Evolutionary conservation across 2,329 filamentous ascomycete species (phyloP).

Genomic region (Colletotrichum cordylinicola): DNA sequence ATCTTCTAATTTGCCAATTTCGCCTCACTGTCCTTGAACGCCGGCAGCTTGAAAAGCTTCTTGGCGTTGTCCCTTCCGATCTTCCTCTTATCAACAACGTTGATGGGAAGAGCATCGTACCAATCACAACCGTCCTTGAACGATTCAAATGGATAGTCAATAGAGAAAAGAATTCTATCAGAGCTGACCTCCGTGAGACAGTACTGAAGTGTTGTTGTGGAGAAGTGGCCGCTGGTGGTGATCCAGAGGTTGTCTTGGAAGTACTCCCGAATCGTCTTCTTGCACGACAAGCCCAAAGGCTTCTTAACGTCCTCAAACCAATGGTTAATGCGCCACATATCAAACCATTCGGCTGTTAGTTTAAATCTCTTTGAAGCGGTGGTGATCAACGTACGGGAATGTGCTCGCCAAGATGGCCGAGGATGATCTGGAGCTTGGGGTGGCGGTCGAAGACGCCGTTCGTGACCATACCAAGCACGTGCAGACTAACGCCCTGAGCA

Average conservation of each 20-base stretch:
- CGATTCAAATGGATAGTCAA: not conserved
- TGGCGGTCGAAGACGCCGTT: not conserved
- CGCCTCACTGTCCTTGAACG: not conserved
- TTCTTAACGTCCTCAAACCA: not conserved
- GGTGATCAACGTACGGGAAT: no score
- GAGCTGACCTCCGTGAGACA: not conserved
- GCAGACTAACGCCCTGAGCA: not conserved
- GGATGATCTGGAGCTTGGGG: not conserved
- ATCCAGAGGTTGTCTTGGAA: not conserved
- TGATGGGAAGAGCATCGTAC: not conserved
- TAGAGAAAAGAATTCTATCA: not conserved
- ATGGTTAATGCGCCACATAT: accelerated
- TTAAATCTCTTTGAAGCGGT: no score
- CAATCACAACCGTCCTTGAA: not conserved
- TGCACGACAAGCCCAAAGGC: not conserved
- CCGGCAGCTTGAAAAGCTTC: not conserved
- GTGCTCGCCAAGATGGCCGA: not conserved
- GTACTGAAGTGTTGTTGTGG: not conserved
- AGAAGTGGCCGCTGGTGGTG: not conserved
- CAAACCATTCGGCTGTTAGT: not conserved
- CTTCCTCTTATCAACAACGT: not conserved
- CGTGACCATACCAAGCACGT: not conserved
- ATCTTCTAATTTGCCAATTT: not conserved
- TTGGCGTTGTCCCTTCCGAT: not conserved
- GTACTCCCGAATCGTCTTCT: not conserved